Evolutionary conservation across 148 eudicot species (phyloP), one percentile per base, ranked within the genome.

Genomic region (Polygonum maritimum): DNA sequence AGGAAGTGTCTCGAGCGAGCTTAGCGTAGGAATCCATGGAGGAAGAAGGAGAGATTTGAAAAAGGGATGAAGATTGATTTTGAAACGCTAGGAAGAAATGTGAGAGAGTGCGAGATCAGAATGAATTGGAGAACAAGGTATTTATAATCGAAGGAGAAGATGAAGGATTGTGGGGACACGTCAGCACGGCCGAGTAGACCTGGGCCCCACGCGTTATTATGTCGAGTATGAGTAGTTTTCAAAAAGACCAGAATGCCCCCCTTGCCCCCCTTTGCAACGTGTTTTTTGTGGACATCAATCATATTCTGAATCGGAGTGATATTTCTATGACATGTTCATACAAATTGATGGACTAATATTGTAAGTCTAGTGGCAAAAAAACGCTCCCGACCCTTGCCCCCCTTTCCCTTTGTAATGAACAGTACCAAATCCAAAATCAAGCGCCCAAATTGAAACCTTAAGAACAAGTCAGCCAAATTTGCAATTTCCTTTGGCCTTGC

Each of bases 1-100:
- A 88, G n/a, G 76, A 57, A 9, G 88, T 81, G 77, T 82, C 79
- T 8, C 81, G 78, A 73, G 85, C 79, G 8, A 83, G 71, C 47
- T 86, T 76, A 51, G 82, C 62, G 79, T 78, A 79, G 14, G 74
- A 86, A 80, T 86, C 89, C 91, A 88, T 88, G 49, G 47, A 44
- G 9, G 47, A 9, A 39, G 41, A 55, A 57, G 63, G 63, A 57
- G 63, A 38, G 35, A 67, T 33, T 35, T 65, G 21, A 36, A 67
- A 36, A 67, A 67, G 41, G 36, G 33, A 57, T 7, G 2, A 54
- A 16, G 21, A 21, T n/a, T 15, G 13, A 26, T 26, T 11, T 10
- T 57, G 12, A 22, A 57, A 57, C 55, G 16, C 2, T 0, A 49
- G 69, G 5, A 62, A 39, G 33, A 2, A 31, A 63, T 21, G 71